Evolutionary conservation across 139 green algal genomes (phyloP), one percentile per base, ranked within the genome.

Genomic region (Coelastrella sp.): DNA sequence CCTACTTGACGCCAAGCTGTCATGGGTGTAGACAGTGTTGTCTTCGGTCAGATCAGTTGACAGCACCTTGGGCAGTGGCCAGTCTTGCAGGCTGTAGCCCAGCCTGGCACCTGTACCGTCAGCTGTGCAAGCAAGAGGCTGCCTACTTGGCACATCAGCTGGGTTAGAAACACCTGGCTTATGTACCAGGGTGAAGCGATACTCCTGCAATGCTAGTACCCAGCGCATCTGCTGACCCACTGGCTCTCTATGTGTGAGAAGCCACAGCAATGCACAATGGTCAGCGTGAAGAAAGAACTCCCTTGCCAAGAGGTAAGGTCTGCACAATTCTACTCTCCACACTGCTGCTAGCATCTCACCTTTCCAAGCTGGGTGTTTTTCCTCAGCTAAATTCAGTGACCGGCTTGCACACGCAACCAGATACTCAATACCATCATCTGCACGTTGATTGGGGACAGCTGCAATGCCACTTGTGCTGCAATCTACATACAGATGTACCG

Each of bases 361-460:
- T 23, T 57, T 53, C 75, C 75, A 83, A 4, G 57, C 75, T 13
- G 45, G 30, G n/a, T 83, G 71, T 1, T 30, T 37, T 3, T 27
- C n/a, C 43, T 83, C 75, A 32, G 66, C 30, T 15, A n/a, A 19
- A 51, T 60, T 64, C 8, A 72, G 75, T 41, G 50, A 71, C 6
- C 53, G 6, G 53, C 27, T 71, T 7, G 45, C 53, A 43, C 23
- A 60, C 4, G 51, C 75, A 9, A 83, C 32, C 63, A 91, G 71
- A 51, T 77, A 84, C 35, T 88, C 81, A 0, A 59, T 51, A 2
- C 60, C 81, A 67, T 88, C 64, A 38, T 87, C 77, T 40, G 79
- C 84, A 0, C 68, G 6, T 45, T 92, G 89, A 13, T 74, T 83
- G 4, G 90, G 63, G 5, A 93, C 88, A 4, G 75, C 90, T 50